Base-by-base conservation (phyloP, 78 protist genomes). In the Parvularia atlantis region DNA sequence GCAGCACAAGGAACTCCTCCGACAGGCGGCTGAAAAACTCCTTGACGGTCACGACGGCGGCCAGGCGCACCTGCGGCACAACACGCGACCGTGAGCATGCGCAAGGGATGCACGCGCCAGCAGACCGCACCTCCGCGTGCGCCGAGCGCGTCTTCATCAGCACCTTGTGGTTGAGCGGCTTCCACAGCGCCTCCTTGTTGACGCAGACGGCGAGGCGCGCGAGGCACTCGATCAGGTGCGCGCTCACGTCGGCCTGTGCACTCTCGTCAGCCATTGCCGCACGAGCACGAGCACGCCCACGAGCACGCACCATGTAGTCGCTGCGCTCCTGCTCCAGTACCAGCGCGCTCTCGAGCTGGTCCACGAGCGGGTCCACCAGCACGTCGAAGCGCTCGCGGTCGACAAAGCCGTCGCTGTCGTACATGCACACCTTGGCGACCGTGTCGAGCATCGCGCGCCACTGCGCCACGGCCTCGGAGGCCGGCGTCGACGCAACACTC, bases 121-220 rank as follows among this genome's bases (percentile, higher is more conserved):
- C 66, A 37, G 20, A 41, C 9, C 22, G 39, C 36, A 67, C 77
- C 35, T 53, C 30, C 22, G 77, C 60, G 14, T 61, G 70, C 33
- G 67, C 79, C 30, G 61, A 31, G n/a, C 89, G 52, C 20, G 89
- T 84, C 73, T 67, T 75, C 56, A 76, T 78, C 50, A 84, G 71
- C 33, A 84, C 61, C n/a, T 61, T 17, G 48, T 80, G 66, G 57
- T 85, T 85, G 59, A 85, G 62, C 35, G 50, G 44, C 75, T 81
- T 81, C 90, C 90, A 85, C 36, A 77, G 52, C 7, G 69, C 56
- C 31, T 85, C 86, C 69, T 77, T 73, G 43, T 61, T 64, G 20
- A 76, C 72, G 22, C 82, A 48, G 10, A 81, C 81, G 0, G 90
- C 86, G 41, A 84, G 31, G 62, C 80, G 83, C 20, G 80, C 77